Base-by-base conservation (phyloP, 2,329 filamentous ascomycete species). In the Pseudofabraea citricarpa region DNA sequence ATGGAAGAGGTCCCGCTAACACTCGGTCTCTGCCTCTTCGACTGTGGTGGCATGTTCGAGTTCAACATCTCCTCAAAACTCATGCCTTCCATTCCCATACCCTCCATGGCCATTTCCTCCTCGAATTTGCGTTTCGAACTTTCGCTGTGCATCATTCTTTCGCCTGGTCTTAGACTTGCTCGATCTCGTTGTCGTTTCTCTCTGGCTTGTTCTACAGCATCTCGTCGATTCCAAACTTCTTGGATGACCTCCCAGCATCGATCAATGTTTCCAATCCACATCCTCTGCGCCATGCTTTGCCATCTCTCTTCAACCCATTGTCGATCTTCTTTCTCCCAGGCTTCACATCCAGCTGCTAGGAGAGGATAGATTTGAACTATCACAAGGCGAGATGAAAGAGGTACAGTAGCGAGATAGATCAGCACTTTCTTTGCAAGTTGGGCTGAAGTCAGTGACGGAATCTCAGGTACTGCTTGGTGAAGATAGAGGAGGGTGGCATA, bases 331-430 rank as follows among this genome's bases (percentile, higher is more conserved):
- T 68, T 64, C 3, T 70, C 70, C 19, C 72, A 67, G 7, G 76
- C 75, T 60, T 86, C 83, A 50, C 80, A 83, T 2, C 82, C 81
- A 3, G 83, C 83, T 1, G 77, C 79, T 49, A 85, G 70, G 2
- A 87, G 71, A 1, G 83, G 83, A 51, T 81, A 87, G 45, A 86
- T 83, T 29, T 87, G 83, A 2, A 86, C 74, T 36, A 86, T 83
- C 15, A 80, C 75, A 1, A 81, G 74, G 7, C 81, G 73, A 26
- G 79, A 83, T 9, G 69, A 73, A 2, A 77, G 63, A 2, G 82
- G 79, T 0, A 87, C 79, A 0, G 77, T 82, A 3, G 80, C 81
- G 3, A 87, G 64, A 40, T 77, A 72, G 18, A 74, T 69, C 40
- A 87, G 62, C 2, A 81, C 76, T 36, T 77, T 75, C 54, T 81